These are phyloP conservation scores for Gleditsia sinensis DNA, from an alignment of 306 rosid species.

Conservation along the genomic window DNA sequence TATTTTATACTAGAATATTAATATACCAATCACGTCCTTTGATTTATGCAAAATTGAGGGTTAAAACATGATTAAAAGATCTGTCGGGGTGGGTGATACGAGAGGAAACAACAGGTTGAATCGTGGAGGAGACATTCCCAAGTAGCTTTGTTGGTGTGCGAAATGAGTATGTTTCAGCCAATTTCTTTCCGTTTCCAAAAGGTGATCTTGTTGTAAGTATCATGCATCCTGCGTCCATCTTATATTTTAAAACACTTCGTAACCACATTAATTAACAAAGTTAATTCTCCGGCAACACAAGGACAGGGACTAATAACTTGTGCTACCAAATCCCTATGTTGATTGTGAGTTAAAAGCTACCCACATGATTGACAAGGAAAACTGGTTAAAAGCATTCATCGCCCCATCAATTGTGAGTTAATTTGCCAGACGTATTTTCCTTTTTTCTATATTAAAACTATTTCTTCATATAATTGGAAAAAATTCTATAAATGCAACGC, in stretches of 20 bases:
- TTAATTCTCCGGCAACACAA: neutral
- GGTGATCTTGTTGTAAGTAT: too few species aligned
- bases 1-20: too few species aligned
- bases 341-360: too few species aligned
- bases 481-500: neutral
- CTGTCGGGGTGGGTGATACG: neutral
- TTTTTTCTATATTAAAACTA: neutral
- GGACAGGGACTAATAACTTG: constrained; percentile 1
- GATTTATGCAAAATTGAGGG: too few species aligned
- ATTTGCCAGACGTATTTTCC: neutral
- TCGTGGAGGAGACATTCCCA: neutral
- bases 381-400: neutral
- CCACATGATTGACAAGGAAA: too few species aligned
- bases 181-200: too few species aligned
- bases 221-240: too few species aligned
- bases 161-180: neutral
- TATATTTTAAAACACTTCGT: neutral
- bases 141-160: neutral
- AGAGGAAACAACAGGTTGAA: neutral
- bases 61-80: too few species aligned
- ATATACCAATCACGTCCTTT: too few species aligned
- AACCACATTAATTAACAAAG: neutral
- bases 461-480: neutral
- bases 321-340: neutral
- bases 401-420: neutral